These are phyloP conservation scores for Penicillium sp. DNA, from an alignment of 2,329 filamentous ascomycete species.

Conservation along the genomic window DNA sequence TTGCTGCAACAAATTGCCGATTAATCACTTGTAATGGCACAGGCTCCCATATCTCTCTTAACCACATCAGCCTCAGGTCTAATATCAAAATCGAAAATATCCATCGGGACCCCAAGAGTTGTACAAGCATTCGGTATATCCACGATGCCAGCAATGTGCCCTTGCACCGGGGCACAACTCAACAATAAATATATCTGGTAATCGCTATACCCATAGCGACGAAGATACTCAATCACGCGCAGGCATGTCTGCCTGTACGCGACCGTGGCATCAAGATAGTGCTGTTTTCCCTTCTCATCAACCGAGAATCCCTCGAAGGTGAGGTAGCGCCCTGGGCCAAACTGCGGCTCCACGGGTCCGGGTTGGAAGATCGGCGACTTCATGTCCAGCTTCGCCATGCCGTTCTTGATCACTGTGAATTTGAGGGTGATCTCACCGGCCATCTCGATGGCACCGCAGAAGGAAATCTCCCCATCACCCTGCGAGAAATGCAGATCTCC, in stretches of 20 bases:
- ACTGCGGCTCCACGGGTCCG: conserved; percentile 85
- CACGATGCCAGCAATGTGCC: conserved; percentile 85
- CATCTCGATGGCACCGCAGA: conserved; percentile 92
- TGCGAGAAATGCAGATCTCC: conserved; percentile 88
- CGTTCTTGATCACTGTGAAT: conserved; percentile 83
- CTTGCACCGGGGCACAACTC: conserved; percentile 84
- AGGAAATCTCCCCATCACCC: conserved; percentile 89
- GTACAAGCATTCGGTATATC: conserved; percentile 92
- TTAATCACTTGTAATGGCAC: conserved; percentile 62
- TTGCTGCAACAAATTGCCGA: too few relatives aligned
- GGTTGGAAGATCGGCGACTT: conserved; percentile 85
- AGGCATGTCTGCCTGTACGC: conserved; percentile 83
- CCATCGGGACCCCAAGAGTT: conserved; percentile 84
- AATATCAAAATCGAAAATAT: conserved; percentile 95
- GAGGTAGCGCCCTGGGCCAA: conserved; percentile 78
- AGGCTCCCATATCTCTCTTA: conserved; percentile 70
- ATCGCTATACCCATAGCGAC: conserved; percentile 69
- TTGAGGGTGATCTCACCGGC: conserved; percentile 89
- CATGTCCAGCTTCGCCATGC: conserved; percentile 73
- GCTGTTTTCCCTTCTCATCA: conserved; percentile 85
- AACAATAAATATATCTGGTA: conserved; percentile 86
- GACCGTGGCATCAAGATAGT: conserved; percentile 83
- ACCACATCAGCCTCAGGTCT: conserved; percentile 65
- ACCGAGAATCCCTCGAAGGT: conserved; percentile 92
- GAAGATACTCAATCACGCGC: conserved; percentile 77